phyloP scores from a whole-genome alignment of 2,329 filamentous ascomycete genomes.

The Aureobasidium sp. region DNA sequence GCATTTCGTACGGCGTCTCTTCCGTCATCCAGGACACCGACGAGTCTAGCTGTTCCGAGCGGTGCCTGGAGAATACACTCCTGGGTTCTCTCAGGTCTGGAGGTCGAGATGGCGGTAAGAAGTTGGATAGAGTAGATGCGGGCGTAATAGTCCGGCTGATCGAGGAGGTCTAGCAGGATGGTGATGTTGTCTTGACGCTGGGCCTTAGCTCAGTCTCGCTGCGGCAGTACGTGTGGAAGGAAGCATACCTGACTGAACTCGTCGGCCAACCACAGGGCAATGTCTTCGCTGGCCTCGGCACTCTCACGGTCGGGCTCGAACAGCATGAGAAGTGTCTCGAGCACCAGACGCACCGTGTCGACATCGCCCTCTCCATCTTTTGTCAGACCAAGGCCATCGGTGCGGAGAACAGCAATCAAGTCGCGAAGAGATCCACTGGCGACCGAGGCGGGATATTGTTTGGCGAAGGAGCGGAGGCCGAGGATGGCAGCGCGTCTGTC shows the following conservation, averaged over 20 bases:
- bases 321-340: constrained; percentile 92
- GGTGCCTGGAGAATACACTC: constrained; percentile 89
- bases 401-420: constrained; percentile 75
- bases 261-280: constrained; percentile 91
- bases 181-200: constrained; percentile 93
- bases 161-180: constrained; percentile 79
- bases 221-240: neutral
- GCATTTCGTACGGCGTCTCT: constrained; percentile 86
- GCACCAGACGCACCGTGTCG: constrained; percentile 88
- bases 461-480: constrained; percentile 89
- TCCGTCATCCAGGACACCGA: constrained; percentile 73
- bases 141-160: constrained; percentile 63
- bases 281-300: constrained; percentile 90
- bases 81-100: constrained; percentile 84
- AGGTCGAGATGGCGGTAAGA: constrained; percentile 75
- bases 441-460: constrained; percentile 91
- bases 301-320: constrained; percentile 64
- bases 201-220: constrained; percentile 43
- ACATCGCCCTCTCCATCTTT: constrained; percentile 53
- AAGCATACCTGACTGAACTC: constrained; percentile 79
- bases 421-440: constrained; percentile 86
- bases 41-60: constrained; percentile 78
- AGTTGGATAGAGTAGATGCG: constrained; percentile 87
- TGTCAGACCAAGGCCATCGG: constrained; percentile 52
- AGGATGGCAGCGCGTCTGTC: constrained; percentile 90